Conservation (phyloP, 2,329 filamentous ascomycete genomes). For the Colletotrichum lupini region DNA sequence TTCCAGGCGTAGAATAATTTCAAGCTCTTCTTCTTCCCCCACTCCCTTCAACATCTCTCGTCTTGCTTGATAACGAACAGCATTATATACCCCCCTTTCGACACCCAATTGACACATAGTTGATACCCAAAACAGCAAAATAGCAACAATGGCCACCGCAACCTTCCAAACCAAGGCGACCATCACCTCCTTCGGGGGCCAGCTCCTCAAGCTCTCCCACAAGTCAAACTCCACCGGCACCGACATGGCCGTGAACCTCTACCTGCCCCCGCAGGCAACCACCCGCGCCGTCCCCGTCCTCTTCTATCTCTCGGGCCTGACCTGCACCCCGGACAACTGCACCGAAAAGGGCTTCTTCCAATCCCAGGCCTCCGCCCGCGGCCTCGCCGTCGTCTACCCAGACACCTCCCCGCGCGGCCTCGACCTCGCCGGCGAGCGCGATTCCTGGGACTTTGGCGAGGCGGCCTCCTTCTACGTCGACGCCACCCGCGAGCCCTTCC, state of each 20-base stretch:
- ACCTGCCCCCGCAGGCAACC: conserved; percentile 80
- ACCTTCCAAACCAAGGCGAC: conserved; percentile 86
- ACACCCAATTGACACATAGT: neutral
- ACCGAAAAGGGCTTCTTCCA: conserved; percentile 92
- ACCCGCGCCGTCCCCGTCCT: conserved; percentile 77
- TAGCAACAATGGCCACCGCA: conserved; percentile 65
- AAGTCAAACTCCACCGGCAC: conserved; percentile 81
- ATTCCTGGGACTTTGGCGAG: conserved; percentile 89
- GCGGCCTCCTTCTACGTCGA: conserved; percentile 97
- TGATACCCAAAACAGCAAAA: conserved; percentile 12
- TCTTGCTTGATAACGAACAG: conserved; percentile 5
- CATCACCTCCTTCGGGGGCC: conserved; percentile 92
- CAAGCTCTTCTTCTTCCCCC: neutral
- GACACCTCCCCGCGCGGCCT: conserved; percentile 94
- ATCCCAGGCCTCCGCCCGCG: conserved; percentile 79
- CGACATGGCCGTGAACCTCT: conserved; percentile 93
- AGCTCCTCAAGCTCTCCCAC: conserved; percentile 94
- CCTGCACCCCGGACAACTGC: conserved; percentile 91
- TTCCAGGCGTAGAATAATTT: conserved; percentile 30
- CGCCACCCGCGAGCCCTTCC: conserved; percentile 80
- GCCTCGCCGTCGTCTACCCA: conserved; percentile 93
- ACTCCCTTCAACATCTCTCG: neutral
- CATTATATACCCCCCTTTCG: conserved; percentile 26
- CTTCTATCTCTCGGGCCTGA: conserved; percentile 93
- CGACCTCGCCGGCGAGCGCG: conserved; percentile 84